Evolutionary conservation across 345 rosid species (phyloP), one percentile per base, ranked within the genome.

Genomic region (Melastoma malabathricum): DNA sequence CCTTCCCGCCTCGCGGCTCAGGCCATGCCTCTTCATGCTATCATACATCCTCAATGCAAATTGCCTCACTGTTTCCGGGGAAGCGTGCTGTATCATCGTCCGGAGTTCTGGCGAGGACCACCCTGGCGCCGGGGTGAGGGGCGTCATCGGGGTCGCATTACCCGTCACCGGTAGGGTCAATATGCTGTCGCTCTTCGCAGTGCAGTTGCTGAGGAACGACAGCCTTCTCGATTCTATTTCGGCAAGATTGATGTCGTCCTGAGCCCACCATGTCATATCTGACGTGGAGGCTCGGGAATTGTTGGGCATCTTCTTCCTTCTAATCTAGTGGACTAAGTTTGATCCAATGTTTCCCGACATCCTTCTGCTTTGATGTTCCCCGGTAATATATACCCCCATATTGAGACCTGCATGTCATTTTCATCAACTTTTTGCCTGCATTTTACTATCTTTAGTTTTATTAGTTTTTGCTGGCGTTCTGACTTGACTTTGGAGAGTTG

Each of bases 1-100:
- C 56, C 51, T 46, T 3, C 55, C 56, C 3, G 58, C 67, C 56
- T 69, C 70, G 44, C 56, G 47, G 45, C 43, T 54, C 59, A 64
- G 38, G 12, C 69, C 73, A 50, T 57, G 57, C 56, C 57, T 64
- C 66, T 69, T 64, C 74, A 64, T 47, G 60, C 69, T 64, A 57
- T 57, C 55, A 43, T 64, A 61, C 64, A 69, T 64, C 34, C 61
- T 69, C 56, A 64, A 3, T 0, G 70, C 70, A n/a, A 47, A 20
- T 15, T 65, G 47, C 54, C 61, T 61, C 0, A 48, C 62, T 0
- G 56, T 65, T 27, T 57, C 55, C 4, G 62, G 67, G 5, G 70
- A 57, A 0, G 54, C 64, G 12, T 13, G 50, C 54, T 51, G 20
- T 51, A 51, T 51, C 43, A 9, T 51, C 54, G 20, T 31, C 23